Conservation (phyloP, 2,329 filamentous ascomycete genomes). For the Xenosphaeropsis pyriputrescens region DNA sequence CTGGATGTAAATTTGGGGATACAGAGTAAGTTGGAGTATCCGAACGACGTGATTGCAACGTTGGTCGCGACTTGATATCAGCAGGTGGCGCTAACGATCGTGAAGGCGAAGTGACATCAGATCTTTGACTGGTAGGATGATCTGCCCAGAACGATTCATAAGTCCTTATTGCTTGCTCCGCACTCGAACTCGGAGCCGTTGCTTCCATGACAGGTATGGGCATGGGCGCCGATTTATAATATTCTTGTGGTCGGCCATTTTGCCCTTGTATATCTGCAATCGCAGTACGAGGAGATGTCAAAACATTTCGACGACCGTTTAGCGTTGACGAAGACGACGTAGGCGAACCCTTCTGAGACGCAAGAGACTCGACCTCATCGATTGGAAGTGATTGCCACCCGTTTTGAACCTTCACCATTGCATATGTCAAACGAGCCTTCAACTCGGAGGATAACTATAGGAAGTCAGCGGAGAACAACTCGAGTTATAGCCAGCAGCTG, state of each 20-base stretch:
- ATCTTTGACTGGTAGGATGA: conserved; percentile 19
- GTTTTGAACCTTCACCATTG: conserved; percentile 85
- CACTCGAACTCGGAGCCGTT: conserved; percentile 17
- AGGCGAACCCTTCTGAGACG: conserved; percentile 53
- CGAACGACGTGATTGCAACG: conserved; percentile 12
- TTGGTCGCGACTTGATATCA: conserved; percentile 17
- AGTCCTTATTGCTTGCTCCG: conserved; percentile 16
- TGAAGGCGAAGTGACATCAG: conserved; percentile 30
- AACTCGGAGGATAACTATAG: conserved; percentile 40
- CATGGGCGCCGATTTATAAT: background rate
- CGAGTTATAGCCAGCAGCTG: background rate
- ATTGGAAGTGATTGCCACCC: conserved; percentile 73
- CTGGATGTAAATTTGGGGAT: conserved; percentile 12
- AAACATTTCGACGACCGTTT: conserved; percentile 33
- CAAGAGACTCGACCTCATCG: conserved; percentile 61
- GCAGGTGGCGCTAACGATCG: conserved; percentile 18
- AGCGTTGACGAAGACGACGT: conserved; percentile 41
- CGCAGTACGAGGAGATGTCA: conserved; percentile 36
- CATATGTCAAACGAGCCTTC: conserved; percentile 75
- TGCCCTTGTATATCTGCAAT: conserved; percentile 19
- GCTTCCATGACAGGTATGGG: background rate
- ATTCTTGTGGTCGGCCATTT: conserved; percentile 1
- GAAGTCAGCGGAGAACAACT: conserved; percentile 6
- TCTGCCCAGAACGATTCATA: conserved; percentile 32
- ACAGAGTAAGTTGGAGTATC: conserved; percentile 15